Base-by-base conservation (phyloP, 306 rosid genomes). In the Quercus bicolor region DNA sequence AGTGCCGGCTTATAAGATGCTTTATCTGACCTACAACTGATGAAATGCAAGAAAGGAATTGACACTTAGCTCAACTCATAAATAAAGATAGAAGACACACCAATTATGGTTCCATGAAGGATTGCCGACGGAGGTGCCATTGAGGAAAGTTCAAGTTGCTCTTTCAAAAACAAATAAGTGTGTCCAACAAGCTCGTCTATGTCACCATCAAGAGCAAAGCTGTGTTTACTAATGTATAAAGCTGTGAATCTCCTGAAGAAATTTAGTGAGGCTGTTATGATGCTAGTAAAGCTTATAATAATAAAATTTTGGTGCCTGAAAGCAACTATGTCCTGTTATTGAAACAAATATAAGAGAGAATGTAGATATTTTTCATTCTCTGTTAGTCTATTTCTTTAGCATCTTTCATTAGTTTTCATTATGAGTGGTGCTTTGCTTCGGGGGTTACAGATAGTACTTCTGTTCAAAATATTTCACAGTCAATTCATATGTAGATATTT, bases 101-200 rank as follows among this genome's bases (percentile, higher is more conserved):
- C 97, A 74, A 93, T 91, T 48, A 91, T 78, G 85, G 91, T 91
- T 85, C 95, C 97, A 10, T 93, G 95, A 75, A 91, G 92, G 62
- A 93, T 88, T 80, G 93, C 93, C 24, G 90, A 79, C 26, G 85
- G 93, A 73, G 91, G 89, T 13, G 90, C 89, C 90, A 85, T 78
- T 40, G 70, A 28, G 19, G 95, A 77, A 73, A 80, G 86, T 59
- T 90, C 90, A 81, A 93, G 97, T 78, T 93, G 97, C 70, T 91
- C 89, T 78, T 88, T 93, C 76, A 93, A 79, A 83, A 84, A 93
- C 71, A 91, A 86, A 70, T 84, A 93, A 56, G 87, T 48, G 79
- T 90, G 93, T 29, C 98, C 93, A 45, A 91, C 89, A 73, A 88
- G 87, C 87, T 93, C 97, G 5, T 88, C 92, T 29, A 61, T 65